Base-by-base conservation (phyloP, 345 rosid genomes). In the Trapa bicornis region DNA sequence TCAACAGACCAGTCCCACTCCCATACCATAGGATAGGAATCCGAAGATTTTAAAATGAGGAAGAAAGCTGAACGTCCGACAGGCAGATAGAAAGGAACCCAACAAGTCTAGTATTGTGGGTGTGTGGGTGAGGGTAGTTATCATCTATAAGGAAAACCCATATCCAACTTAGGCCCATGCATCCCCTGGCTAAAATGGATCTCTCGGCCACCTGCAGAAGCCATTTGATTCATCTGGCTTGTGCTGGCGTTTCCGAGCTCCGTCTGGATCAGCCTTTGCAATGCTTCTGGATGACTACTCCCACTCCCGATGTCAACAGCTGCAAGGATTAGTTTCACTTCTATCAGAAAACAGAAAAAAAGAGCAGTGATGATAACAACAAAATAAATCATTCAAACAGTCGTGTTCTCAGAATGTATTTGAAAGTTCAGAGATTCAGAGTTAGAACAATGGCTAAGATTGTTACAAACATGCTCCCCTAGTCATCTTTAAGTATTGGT, bases 231-330 rank as follows among this genome's bases (percentile, higher is more conserved):
- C 61, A 74, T 45, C 72, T 85, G 92, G 82, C 81, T 88, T 5
- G 90, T 70, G 32, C 85, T 87, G 67, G 87, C 76, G 47, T 38
- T 63, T 68, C 92, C 80, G 17, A 79, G 83, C 38, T 90, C 89
- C 87, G 86, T 88, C 80, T 87, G 95, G 37, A 91, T 53, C 48
- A 91, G 85, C 80, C 89, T 77, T 71, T 85, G 92, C 66, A 89
- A 84, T 50, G 86, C 84, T 70, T 80, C 95, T 1, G 95, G 86
- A 70, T 81, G 91, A 71, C 70, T 78, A 74, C 70, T 76, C 73
- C 83, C 81, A 38, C 77, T 67, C 47, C 80, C 85, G 1, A 54
- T 79, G 16, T 84, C 84, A 37, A 86, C 65, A 78, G 74, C 95
- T 90, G 80, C 32, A 67, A 29, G 8, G 17, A 10, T 38, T 7